Conservation (phyloP, 2,329 filamentous ascomycete species). For the Teratosphaeria epicoccoides region DNA sequence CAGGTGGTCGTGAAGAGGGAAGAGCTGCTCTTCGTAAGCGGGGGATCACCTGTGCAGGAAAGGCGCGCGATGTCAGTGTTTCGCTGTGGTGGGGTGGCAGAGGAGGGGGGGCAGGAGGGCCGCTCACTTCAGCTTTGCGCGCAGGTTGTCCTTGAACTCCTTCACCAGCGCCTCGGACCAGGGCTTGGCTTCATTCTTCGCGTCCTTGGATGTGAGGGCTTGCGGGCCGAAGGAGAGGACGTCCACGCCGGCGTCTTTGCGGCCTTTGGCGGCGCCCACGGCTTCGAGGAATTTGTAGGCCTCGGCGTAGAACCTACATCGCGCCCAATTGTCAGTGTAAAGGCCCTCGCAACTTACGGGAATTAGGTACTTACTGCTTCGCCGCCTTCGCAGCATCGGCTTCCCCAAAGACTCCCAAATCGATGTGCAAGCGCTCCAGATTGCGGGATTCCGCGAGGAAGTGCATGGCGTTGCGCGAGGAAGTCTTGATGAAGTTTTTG, state of each 20-base stretch:
- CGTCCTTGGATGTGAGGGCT: slow-evolving; percentile 22
- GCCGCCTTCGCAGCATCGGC: slow-evolving; percentile 24
- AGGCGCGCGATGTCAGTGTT: background rate
- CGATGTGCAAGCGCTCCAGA: slow-evolving; percentile 21
- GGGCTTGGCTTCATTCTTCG: slow-evolving; percentile 10
- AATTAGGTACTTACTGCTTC: too few relatives aligned
- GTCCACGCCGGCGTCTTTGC: slow-evolving; percentile 20
- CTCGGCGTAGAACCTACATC: slow-evolving; percentile 29
- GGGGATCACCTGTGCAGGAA: background rate
- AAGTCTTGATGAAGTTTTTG: slow-evolving; percentile 21
- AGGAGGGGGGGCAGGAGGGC: background rate
- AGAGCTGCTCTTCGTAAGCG: background rate
- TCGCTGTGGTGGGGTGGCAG: background rate
- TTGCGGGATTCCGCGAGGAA: slow-evolving; percentile 23
- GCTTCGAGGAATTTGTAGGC: slow-evolving; percentile 22
- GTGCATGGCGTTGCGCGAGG: slow-evolving; percentile 23
- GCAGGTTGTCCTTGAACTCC: slow-evolving; percentile 19
- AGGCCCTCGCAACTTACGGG: too few relatives aligned
- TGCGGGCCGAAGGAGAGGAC: slow-evolving; percentile 19
- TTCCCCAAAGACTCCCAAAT: slow-evolving; percentile 17
- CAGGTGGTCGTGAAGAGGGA: slow-evolving; percentile 7
- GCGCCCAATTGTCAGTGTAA: too few relatives aligned
- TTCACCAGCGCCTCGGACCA: slow-evolving; percentile 15
- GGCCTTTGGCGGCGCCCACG: slow-evolving; percentile 12
- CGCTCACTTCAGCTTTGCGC: slow-evolving; percentile 24